Evolutionary conservation across 2,329 filamentous ascomycete genomes (phyloP).

Genomic region (Diplodia seriata): DNA sequence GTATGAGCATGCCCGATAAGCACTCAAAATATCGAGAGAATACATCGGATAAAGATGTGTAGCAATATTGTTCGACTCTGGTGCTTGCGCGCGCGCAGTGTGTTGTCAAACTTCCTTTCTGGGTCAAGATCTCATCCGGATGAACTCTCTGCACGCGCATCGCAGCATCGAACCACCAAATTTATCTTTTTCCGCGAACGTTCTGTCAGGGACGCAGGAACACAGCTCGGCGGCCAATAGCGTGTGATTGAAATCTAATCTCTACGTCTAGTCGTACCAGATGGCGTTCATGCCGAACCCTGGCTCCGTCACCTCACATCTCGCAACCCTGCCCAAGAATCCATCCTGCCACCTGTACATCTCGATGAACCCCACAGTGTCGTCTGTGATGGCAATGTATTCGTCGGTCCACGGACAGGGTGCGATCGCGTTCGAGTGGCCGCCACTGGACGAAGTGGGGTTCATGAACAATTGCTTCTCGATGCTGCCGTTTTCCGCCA

Average conservation of each 20-base stretch:
- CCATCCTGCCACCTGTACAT: conserved; percentile 88
- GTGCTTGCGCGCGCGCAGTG: not conserved
- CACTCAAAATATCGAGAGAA: not conserved
- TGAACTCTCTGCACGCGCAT: conserved; percentile 14
- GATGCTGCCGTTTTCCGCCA: conserved; percentile 72
- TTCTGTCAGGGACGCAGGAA: not conserved
- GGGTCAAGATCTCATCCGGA: conserved; percentile 13
- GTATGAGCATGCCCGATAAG: not conserved
- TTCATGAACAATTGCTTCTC: conserved; percentile 81
- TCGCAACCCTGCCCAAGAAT: conserved; percentile 77
- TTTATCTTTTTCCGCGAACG: not conserved
- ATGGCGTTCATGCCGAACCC: conserved; percentile 97
- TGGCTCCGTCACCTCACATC: conserved; percentile 80
- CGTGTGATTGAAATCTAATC: conserved; percentile 3
- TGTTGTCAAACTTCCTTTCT: conserved; percentile 5
- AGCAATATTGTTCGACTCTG: not conserved
- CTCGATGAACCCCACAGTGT: conserved; percentile 86
- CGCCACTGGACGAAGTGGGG: conserved; percentile 84
- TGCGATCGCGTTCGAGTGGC: conserved; percentile 86
- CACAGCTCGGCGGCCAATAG: conserved; percentile 7
- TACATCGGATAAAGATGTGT: too few species aligned
- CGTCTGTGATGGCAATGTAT: conserved; percentile 88
- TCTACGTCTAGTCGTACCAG: conserved; percentile 76
- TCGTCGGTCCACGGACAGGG: conserved; percentile 86
- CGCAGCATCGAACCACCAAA: not conserved